A percentile compares a stretch with the other conserved stretches of the same genome.
Evolutionary conservation across 371 early-diverging fungal species (phyloP).

Genomic region (Syncephalastrum monosporum): DNA sequence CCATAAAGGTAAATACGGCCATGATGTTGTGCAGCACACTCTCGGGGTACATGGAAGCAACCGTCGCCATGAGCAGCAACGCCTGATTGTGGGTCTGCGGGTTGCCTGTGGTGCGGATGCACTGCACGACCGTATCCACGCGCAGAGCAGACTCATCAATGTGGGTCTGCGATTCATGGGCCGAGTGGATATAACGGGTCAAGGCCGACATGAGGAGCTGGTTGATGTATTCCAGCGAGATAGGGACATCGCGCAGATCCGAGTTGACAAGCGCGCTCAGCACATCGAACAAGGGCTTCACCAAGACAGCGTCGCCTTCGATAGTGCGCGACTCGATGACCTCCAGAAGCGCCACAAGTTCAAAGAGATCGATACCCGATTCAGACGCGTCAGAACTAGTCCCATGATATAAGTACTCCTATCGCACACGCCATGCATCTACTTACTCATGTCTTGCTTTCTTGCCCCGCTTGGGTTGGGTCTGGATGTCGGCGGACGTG

Average conservation of each 20-base stretch:
- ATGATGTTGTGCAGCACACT: constrained; percentile 90
- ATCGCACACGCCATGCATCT: background rate
- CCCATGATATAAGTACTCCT: no score
- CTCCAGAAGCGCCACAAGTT: constrained; percentile 69
- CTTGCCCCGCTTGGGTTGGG: constrained; percentile 23
- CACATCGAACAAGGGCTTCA: constrained; percentile 74
- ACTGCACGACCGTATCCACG: constrained; percentile 87
- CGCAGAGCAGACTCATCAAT: constrained; percentile 59
- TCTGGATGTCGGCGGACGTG: constrained; percentile 4
- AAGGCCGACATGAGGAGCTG: constrained; percentile 81
- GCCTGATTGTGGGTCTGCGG: constrained; percentile 95
- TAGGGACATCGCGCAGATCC: constrained; percentile 51
- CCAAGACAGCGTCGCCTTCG: constrained; percentile 42
- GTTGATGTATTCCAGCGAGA: constrained; percentile 83
- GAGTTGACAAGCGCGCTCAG: constrained; percentile 69
- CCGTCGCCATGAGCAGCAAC: constrained; percentile 84
- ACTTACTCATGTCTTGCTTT: constrained; percentile 26
- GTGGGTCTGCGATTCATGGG: constrained; percentile 41
- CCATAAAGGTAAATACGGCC: constrained; percentile 98
- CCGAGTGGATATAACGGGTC: constrained; percentile 63
- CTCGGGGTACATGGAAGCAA: constrained; percentile 82
- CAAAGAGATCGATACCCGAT: constrained; percentile 42
- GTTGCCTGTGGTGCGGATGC: constrained; percentile 86
- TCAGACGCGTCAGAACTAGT: background rate
- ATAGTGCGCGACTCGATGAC: constrained; percentile 64